These are phyloP conservation scores for Plectosphaerella cucumerina DNA, from an alignment of 2,329 filamentous ascomycete genomes.

Conservation along the genomic window DNA sequence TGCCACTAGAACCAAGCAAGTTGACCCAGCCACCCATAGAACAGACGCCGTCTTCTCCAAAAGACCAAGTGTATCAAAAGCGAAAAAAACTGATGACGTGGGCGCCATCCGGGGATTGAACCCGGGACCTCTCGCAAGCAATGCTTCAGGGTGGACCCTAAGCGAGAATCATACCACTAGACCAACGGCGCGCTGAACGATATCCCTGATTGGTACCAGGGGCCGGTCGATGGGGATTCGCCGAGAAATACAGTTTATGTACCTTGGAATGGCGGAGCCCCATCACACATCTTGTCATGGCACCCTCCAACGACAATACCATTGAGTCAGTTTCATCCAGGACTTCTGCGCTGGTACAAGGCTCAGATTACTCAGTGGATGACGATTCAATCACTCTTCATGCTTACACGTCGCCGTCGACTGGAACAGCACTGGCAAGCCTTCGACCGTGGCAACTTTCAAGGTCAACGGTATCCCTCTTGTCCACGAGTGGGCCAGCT, in stretches of 20 bases:
- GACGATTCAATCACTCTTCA: slow-evolving; percentile 42
- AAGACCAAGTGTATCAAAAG: no score
- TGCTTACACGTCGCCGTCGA: slow-evolving; percentile 8
- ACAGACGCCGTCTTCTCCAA: no score
- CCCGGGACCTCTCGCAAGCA: slow-evolving; percentile 6
- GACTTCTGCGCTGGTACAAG: neutral
- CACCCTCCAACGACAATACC: slow-evolving; percentile 27
- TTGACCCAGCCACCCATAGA: no score
- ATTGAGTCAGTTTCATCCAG: neutral
- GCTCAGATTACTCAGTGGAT: slow-evolving; percentile 31
- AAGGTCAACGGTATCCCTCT: neutral
- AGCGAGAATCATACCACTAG: slow-evolving; percentile 11
- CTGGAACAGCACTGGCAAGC: slow-evolving; percentile 21
- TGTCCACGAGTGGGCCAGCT: neutral
- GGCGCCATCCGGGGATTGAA: slow-evolving; percentile 7
- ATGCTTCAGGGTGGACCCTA: slow-evolving; percentile 13
- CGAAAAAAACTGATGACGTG: slow-evolving; percentile 1
- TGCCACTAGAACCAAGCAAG: no score
- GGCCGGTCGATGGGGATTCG: neutral
- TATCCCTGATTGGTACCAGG: slow-evolving; percentile 1
- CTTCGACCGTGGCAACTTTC: neutral
- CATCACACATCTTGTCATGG: no score
- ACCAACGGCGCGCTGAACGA: slow-evolving; percentile 5
- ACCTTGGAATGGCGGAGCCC: no score
- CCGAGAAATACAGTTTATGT: no score